phyloP scores from a whole-genome alignment of 305 asterid species.

The Solanum hybrid region DNA sequence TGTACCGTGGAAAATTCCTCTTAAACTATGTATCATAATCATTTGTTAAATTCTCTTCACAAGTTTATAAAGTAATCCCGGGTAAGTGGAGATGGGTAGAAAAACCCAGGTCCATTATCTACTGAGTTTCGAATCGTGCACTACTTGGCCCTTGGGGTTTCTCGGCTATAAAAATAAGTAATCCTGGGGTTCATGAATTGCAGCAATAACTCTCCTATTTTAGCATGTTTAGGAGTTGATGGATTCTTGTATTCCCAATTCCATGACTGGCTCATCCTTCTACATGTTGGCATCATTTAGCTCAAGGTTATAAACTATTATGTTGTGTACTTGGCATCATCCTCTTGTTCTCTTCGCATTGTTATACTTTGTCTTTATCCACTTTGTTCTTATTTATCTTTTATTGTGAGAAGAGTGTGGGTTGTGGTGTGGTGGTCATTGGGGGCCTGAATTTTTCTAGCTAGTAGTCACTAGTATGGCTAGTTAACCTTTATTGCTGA shows the following conservation, averaged over 20 bases:
- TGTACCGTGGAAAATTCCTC: neutral
- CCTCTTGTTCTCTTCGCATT: neutral
- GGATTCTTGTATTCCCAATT: neutral
- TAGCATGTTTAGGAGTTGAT: neutral
- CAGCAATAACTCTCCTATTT: neutral
- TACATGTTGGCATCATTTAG: neutral
- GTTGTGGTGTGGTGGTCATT: neutral
- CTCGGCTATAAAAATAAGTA: neutral
- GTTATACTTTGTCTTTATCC: neutral
- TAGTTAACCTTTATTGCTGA: neutral
- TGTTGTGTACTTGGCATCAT: neutral
- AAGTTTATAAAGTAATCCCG: neutral
- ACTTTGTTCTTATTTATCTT: neutral
- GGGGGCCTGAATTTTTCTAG: neutral
- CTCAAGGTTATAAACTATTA: neutral
- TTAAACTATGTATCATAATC: neutral
- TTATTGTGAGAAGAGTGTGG: neutral
- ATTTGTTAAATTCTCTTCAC: neutral
- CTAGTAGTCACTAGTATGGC: neutral
- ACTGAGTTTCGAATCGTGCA: neutral
- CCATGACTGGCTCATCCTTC: neutral
- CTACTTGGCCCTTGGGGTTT: neutral
- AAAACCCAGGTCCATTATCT: neutral
- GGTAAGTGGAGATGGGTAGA: neutral
- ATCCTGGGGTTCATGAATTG: neutral